Base-by-base conservation (phyloP, 2,329 filamentous ascomycete species). In the Aspergillus luchuensis region DNA sequence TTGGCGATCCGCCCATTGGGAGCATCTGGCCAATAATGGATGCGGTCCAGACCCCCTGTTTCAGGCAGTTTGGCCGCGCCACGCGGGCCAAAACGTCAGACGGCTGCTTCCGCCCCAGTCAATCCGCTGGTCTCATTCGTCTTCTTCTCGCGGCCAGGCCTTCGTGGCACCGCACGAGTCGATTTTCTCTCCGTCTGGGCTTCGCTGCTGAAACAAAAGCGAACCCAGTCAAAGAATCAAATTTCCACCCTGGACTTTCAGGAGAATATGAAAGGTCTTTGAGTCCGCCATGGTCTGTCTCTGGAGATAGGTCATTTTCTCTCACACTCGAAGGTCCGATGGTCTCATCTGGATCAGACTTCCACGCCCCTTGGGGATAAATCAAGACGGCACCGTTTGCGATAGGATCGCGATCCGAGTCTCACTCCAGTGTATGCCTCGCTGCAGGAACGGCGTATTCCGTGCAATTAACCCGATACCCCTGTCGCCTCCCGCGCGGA, bases 61-160 rank as follows among this genome's bases (percentile, higher is more conserved):
- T 55, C 38, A 43, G 23, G 23, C 50, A 17, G 39, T 21, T n/a
- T 19, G 30, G 28, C 53, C 53, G 43, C 53, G 53, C 39, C 38
- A 43, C 53, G 53, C 53, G 53, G 53, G 53, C 53, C 53, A 56
- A 55, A 53, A 56, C 53, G 53, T 56, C 53, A 56, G 23, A 56
- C 53, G 53, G 53, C 38, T 47, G 39, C 41, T 56, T 45, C 53
- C 53, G 53, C 53, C 53, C 53, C 53, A 56, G 45, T 11, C 10
- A 38, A n/a, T 36, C 33, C 21, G 13, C 7, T n/a, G 21, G 15
- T 7, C 23, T 17, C 13, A 55, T 45, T 55, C 38, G 52, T 19
- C 41, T 23, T 13, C 4, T 15, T 33, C 38, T 17, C 41, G 13
- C 21, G 53, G 23, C 53, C 53, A 56, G 53, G 43, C 53, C 53